These are phyloP conservation scores for Xylaria sp. DNA, from an alignment of 2,329 filamentous ascomycete genomes.

Conservation along the genomic window DNA sequence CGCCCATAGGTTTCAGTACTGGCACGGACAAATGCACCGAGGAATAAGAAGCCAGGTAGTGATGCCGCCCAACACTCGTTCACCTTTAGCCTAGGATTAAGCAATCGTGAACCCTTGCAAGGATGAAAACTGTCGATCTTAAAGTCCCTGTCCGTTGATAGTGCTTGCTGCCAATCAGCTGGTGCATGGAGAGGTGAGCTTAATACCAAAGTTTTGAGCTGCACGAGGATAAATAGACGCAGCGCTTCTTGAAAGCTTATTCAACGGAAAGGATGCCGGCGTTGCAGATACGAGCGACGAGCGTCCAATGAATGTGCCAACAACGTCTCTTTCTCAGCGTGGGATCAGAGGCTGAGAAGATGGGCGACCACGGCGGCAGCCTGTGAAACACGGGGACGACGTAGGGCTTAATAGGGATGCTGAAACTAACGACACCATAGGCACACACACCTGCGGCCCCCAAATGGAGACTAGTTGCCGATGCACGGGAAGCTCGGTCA, in stretches of 20 bases:
- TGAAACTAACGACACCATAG: conserved; percentile 21
- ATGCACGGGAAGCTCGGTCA: conserved; percentile 16
- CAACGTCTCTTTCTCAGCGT: conserved; percentile 6
- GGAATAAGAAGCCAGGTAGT: neutral
- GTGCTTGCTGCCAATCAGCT: conserved; percentile 8
- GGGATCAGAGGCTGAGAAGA: conserved; percentile 26
- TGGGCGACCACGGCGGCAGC: conserved; percentile 26
- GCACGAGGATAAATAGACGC: conserved; percentile 13
- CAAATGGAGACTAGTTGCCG: conserved; percentile 26
- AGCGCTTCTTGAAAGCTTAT: conserved; percentile 40
- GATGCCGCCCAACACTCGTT: neutral
- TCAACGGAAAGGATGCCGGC: conserved; percentile 40
- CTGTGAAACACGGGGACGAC: conserved; percentile 31
- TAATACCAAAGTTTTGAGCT: neutral
- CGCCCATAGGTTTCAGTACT: neutral
- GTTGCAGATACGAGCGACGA: conserved; percentile 40
- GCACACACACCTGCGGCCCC: conserved; percentile 22
- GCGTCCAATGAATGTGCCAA: conserved; percentile 40
- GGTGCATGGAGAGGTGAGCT: neutral
- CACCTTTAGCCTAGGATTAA: conserved; percentile 11
- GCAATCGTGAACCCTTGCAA: neutral
- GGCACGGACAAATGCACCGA: neutral
- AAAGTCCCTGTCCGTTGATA: neutral
- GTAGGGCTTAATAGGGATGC: conserved; percentile 28
- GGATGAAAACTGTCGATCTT: conserved; percentile 2